Evolutionary conservation across 2,329 filamentous ascomycete species (phyloP).

Genomic region (Lachnellula suecica): DNA sequence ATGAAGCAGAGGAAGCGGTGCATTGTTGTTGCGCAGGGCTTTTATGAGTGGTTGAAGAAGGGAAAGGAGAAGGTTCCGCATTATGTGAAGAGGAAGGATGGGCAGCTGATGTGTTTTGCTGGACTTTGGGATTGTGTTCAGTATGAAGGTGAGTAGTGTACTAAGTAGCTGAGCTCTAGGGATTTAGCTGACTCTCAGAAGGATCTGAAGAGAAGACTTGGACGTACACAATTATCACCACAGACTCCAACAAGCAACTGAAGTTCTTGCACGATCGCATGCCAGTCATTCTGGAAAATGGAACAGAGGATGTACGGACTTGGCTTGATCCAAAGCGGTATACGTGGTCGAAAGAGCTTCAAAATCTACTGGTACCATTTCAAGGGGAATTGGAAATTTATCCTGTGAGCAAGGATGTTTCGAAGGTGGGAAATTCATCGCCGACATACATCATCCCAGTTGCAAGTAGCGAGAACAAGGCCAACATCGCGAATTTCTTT

Average conservation of each 20-base stretch:
- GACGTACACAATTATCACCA: slow-evolving; percentile 94
- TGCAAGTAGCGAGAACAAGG: slow-evolving; percentile 83
- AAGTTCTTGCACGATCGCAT: slow-evolving; percentile 91
- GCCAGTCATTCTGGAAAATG: slow-evolving; percentile 86
- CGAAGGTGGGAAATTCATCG: slow-evolving; percentile 91
- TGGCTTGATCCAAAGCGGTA: slow-evolving; percentile 76
- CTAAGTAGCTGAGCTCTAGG: neutral
- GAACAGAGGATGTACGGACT: slow-evolving; percentile 63
- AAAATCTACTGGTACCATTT: slow-evolving; percentile 77
- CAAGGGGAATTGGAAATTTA: slow-evolving; percentile 80
- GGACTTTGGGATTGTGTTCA: slow-evolving; percentile 88
- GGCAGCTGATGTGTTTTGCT: slow-evolving; percentile 78
- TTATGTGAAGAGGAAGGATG: slow-evolving; percentile 79
- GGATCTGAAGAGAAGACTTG: slow-evolving; percentile 70
- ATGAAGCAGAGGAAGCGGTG: slow-evolving; percentile 92
- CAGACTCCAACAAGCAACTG: slow-evolving; percentile 77
- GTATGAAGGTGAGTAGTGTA: slow-evolving; percentile 62
- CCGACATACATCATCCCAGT: slow-evolving; percentile 80
- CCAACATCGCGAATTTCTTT: slow-evolving; percentile 94
- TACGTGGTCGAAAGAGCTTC: slow-evolving; percentile 77
- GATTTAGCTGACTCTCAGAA: slow-evolving; percentile 12
- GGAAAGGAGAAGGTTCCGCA: slow-evolving; percentile 81
- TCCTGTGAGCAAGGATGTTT: slow-evolving; percentile 83
- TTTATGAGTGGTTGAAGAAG: slow-evolving; percentile 94
- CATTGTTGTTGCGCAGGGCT: slow-evolving; percentile 84